Evolutionary conservation across 2,329 filamentous ascomycete species (phyloP).

Genomic region (Monilinia aucupariae): DNA sequence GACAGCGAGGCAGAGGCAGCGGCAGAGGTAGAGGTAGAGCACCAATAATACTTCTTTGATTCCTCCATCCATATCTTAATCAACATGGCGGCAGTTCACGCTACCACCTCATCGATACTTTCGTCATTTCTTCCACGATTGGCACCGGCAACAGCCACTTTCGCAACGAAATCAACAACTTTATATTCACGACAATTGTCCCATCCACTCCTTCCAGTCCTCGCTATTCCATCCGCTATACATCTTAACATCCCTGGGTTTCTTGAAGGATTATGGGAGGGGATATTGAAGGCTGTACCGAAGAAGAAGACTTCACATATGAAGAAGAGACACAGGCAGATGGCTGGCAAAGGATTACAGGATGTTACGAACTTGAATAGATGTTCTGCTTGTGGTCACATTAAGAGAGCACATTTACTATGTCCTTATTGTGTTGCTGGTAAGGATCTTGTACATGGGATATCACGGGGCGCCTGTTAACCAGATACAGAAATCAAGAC

Average conservation of each 20-base stretch:
- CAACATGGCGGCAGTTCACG: conserved; percentile 44
- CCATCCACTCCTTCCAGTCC: conserved; percentile 47
- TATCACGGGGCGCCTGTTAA: not conserved
- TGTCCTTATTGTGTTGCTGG: conserved; percentile 83
- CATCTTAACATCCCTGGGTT: conserved; percentile 58
- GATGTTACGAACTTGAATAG: conserved; percentile 83
- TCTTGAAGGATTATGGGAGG: conserved; percentile 87
- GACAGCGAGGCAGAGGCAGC: not conserved
- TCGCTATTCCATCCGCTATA: conserved; percentile 55
- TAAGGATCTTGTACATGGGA: conserved; percentile 42
- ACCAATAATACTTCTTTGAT: not conserved
- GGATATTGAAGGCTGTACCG: conserved; percentile 82
- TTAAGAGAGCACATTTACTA: conserved; percentile 82
- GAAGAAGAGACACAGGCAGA: conserved; percentile 87
- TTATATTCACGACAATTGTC: conserved; percentile 44
- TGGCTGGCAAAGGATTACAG: conserved; percentile 92
- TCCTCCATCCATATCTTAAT: not conserved
- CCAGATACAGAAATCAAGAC: conserved; percentile 32
- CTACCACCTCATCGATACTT: conserved; percentile 38
- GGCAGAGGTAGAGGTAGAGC: not conserved
- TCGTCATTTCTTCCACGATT: conserved; percentile 53
- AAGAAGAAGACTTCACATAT: conserved; percentile 99
- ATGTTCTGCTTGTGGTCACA: conserved; percentile 81
- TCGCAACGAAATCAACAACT: conserved; percentile 41
- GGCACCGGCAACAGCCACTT: conserved; percentile 40